phyloP scores from a whole-genome alignment of 768 basidiomycete species.

The Tylopilus subfusipes region DNA sequence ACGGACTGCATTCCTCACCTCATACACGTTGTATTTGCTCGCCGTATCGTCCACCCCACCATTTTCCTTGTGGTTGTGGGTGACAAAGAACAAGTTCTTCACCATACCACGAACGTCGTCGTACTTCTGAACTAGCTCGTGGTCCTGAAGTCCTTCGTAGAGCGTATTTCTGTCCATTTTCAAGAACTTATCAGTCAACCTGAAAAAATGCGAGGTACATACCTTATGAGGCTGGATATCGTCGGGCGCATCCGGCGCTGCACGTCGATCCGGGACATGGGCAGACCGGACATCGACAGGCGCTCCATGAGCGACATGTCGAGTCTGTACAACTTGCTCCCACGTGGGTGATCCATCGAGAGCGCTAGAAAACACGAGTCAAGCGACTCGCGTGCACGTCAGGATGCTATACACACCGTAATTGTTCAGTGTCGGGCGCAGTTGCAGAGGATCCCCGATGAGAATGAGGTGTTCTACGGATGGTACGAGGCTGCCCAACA shows the following conservation, averaged over 20 bases:
- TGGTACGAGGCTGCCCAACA: slow-evolving; percentile 59
- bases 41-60: slow-evolving; percentile 57
- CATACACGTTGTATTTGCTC: slow-evolving; percentile 64
- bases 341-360: slow-evolving; percentile 64
- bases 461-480: slow-evolving; percentile 71
- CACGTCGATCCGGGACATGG: slow-evolving; percentile 68
- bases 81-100: slow-evolving; percentile 65
- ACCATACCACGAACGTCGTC: slow-evolving; percentile 58
- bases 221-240: slow-evolving; percentile 52
- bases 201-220: not conserved
- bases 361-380: slow-evolving; percentile 41
- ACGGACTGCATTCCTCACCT: slow-evolving; percentile 51
- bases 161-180: slow-evolving; percentile 44
- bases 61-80: slow-evolving; percentile 59
- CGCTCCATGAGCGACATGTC: slow-evolving; percentile 79
- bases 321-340: slow-evolving; percentile 55
- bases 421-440: slow-evolving; percentile 65
- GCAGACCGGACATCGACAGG: slow-evolving; percentile 49
- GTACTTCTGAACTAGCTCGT: slow-evolving; percentile 48
- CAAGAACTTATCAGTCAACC: not conserved
- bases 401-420: slow-evolving; percentile 41
- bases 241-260: slow-evolving; percentile 74
- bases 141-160: slow-evolving; percentile 59
- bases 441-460: slow-evolving; percentile 78
- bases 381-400: not conserved